A percentile compares a stretch with the other conserved stretches of the same genome.
phyloP scores from a whole-genome alignment of 1,139 yeast species.

The Geotrichum bryndzae region DNA sequence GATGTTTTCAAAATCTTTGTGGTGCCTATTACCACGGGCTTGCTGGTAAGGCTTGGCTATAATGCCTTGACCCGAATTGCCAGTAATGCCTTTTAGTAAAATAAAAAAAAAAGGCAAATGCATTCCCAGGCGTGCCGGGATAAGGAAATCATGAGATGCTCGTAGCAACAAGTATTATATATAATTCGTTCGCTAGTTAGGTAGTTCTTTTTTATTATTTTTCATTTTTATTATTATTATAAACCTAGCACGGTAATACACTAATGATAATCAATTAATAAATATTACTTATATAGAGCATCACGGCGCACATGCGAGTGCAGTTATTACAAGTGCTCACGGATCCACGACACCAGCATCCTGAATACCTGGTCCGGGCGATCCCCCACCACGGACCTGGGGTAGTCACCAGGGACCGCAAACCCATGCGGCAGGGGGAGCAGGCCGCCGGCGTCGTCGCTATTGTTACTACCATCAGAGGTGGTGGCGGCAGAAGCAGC shows the following conservation, averaged over 20 bases:
- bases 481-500: no score
- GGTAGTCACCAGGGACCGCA: constrained; percentile 40
- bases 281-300: neutral
- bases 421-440: constrained; percentile 38
- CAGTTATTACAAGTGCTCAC: constrained; percentile 21
- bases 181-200: no score
- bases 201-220: neutral
- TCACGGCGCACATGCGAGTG: no score
- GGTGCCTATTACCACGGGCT: constrained; percentile 13
- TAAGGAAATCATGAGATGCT: no score
- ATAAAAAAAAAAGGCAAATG: no score
- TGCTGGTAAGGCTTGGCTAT: constrained; percentile 9
- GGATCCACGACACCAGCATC: constrained; percentile 26
- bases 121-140: no score
- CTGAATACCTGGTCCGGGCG: constrained; percentile 27
- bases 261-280: neutral
- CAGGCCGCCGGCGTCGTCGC: constrained; percentile 9
- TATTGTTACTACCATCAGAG: constrained; percentile 20
- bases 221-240: neutral
- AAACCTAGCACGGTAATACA: neutral
- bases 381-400: constrained; percentile 32
- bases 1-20: constrained; percentile 10
- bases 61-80: constrained; percentile 1
- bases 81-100: neutral
- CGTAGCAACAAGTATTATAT: no score